Conservation (phyloP, 2,329 filamentous ascomycete species). For the Ophiostoma sp. region DNA sequence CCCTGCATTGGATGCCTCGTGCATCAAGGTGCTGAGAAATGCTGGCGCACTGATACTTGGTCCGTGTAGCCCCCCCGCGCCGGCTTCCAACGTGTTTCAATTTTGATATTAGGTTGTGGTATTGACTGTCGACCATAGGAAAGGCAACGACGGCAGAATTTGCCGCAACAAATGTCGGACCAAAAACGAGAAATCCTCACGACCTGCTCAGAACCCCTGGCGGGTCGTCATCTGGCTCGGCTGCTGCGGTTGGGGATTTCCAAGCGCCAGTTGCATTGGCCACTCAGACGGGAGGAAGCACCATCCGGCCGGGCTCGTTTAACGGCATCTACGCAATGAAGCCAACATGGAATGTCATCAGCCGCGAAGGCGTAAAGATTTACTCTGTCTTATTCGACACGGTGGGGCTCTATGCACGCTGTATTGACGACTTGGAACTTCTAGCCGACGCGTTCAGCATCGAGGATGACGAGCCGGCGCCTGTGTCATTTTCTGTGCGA, state of each 20-base stretch:
- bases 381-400: constrained; percentile 63
- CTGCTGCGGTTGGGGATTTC: constrained; percentile 64
- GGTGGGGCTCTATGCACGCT: constrained; percentile 59
- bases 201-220: constrained; percentile 57
- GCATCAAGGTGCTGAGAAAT: constrained; percentile 52
- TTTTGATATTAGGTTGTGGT: neutral
- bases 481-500: constrained; percentile 39
- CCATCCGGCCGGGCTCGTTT: constrained; percentile 63
- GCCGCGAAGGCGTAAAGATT: constrained; percentile 60
- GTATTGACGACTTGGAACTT: constrained; percentile 58
- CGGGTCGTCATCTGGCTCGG: constrained; percentile 67
- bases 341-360: constrained; percentile 65
- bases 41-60: constrained; percentile 59
- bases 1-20: constrained; percentile 52
- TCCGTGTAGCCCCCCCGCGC: constrained; percentile 25
- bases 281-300: constrained; percentile 66
- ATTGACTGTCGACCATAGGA: constrained; percentile 34
- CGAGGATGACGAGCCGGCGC: constrained; percentile 47
- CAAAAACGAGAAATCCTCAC: constrained; percentile 59
- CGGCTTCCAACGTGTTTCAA: neutral
- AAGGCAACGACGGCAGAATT: constrained; percentile 67
- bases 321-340: constrained; percentile 66
- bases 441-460: constrained; percentile 56
- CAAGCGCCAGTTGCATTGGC: constrained; percentile 63
- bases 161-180: constrained; percentile 55